phyloP scores from a whole-genome alignment of 2,329 filamentous ascomycete genomes.

The Talaromyces sp. region DNA sequence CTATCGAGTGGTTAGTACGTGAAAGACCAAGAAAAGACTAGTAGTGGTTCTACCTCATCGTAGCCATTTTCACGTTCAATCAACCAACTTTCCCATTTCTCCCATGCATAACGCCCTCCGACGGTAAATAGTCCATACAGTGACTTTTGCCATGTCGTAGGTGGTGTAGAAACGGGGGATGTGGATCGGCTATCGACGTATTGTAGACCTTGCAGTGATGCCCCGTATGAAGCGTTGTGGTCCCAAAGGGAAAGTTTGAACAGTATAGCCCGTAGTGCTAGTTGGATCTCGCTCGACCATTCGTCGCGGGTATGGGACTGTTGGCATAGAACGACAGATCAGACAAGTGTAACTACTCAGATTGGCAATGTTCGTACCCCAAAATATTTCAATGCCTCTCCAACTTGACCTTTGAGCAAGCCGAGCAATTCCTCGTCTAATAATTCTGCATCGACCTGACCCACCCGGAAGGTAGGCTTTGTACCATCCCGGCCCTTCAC shows the following conservation, averaged over 20 bases:
- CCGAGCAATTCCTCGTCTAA: constrained; percentile 87
- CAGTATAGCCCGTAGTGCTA: constrained; percentile 69
- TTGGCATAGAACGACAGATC: constrained; percentile 4
- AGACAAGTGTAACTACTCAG: neutral
- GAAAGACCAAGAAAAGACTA: neutral
- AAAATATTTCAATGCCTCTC: constrained; percentile 82
- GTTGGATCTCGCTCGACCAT: constrained; percentile 78
- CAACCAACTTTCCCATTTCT: constrained; percentile 84
- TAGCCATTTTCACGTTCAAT: constrained; percentile 71
- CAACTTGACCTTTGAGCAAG: constrained; percentile 80
- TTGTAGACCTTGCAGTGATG: constrained; percentile 81
- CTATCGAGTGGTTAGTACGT: constrained; percentile 19
- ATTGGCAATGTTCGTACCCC: constrained; percentile 49
- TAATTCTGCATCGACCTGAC: constrained; percentile 92
- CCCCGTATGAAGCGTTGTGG: constrained; percentile 90
- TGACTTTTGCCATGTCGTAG: constrained; percentile 76
- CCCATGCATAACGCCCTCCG: constrained; percentile 83
- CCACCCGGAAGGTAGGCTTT: constrained; percentile 81
- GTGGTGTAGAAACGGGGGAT: constrained; percentile 60
- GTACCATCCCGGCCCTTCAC: constrained; percentile 72
- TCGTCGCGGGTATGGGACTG: constrained; percentile 69
- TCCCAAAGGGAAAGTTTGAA: constrained; percentile 98
- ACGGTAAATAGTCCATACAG: constrained; percentile 82
- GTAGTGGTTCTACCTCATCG: constrained; percentile 46
- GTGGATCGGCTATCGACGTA: constrained; percentile 75